Evolutionary conservation across 2,329 filamentous ascomycete genomes (phyloP).

Genomic region (Colletotrichum sp.): DNA sequence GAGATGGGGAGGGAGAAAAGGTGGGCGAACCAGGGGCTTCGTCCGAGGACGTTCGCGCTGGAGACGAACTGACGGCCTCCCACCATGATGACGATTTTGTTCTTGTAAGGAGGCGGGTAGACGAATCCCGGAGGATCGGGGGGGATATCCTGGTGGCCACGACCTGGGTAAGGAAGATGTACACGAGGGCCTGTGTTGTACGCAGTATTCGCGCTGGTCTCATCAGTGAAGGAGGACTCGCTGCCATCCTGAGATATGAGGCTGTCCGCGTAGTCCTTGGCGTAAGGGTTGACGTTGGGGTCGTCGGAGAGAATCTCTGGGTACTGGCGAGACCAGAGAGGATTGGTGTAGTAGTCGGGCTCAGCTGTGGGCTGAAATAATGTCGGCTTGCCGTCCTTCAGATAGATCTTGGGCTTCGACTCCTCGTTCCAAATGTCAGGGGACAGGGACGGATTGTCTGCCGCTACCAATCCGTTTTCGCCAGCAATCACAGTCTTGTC

Average conservation of each 20-base stretch:
- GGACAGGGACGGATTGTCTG: background rate
- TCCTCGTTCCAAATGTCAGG: slow-evolving; percentile 5
- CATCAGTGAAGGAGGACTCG: background rate
- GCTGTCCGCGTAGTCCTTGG: background rate
- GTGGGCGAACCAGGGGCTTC: slow-evolving; percentile 10
- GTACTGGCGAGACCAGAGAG: slow-evolving; percentile 18
- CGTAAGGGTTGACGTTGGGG: background rate
- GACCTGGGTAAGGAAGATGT: background rate
- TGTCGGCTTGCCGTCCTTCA: slow-evolving; percentile 14
- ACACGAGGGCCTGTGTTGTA: background rate
- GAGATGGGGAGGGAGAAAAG: slow-evolving; percentile 10
- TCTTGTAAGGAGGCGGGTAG: background rate
- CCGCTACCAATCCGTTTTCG: background rate
- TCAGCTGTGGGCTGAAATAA: slow-evolving; percentile 4
- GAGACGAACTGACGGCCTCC: slow-evolving; percentile 22
- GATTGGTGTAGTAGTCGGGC: slow-evolving; percentile 4
- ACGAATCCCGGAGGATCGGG: background rate
- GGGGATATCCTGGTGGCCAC: background rate
- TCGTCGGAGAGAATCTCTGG: slow-evolving; percentile 13
- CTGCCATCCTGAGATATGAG: background rate
- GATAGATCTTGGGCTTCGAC: slow-evolving; percentile 12
- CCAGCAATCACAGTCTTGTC: background rate
- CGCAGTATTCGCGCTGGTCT: background rate
- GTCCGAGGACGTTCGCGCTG: slow-evolving; percentile 9
- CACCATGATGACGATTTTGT: slow-evolving; percentile 17